phyloP scores from a whole-genome alignment of 345 rosid species.

The Populus alba region DNA sequence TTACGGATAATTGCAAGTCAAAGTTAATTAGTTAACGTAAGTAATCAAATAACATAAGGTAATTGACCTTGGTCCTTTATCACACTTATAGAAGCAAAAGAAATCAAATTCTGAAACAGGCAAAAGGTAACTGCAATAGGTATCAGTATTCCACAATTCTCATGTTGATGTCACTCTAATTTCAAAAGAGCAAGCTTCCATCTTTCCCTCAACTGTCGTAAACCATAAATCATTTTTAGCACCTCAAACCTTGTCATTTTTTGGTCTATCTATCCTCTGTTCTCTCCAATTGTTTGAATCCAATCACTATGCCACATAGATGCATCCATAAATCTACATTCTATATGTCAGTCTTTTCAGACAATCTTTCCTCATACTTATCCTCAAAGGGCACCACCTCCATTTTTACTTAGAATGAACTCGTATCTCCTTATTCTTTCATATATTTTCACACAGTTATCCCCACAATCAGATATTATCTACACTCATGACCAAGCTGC shows the following conservation, averaged over 20 bases:
- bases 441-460: neutral
- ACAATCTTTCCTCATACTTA: neutral
- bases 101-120: neutral
- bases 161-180: too few relatives aligned
- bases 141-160: neutral
- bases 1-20: too few relatives aligned
- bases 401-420: neutral
- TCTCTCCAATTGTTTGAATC: neutral
- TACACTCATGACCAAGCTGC: neutral
- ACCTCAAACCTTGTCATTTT: neutral
- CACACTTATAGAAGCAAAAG: neutral
- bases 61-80: neutral
- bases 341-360: neutral
- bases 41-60: neutral
- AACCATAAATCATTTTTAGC: neutral
- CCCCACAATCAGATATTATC: neutral
- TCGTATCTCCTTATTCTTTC: neutral
- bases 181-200: neutral
- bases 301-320: neutral
- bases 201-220: neutral
- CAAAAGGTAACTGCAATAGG: neutral
- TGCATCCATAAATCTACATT: too few relatives aligned
- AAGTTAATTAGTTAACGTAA: neutral
- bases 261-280: too few relatives aligned
- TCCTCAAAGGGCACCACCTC: neutral